Evolutionary conservation across 2,329 filamentous ascomycete genomes (phyloP).

Genomic region (Aureobasidium mangrovei): DNA sequence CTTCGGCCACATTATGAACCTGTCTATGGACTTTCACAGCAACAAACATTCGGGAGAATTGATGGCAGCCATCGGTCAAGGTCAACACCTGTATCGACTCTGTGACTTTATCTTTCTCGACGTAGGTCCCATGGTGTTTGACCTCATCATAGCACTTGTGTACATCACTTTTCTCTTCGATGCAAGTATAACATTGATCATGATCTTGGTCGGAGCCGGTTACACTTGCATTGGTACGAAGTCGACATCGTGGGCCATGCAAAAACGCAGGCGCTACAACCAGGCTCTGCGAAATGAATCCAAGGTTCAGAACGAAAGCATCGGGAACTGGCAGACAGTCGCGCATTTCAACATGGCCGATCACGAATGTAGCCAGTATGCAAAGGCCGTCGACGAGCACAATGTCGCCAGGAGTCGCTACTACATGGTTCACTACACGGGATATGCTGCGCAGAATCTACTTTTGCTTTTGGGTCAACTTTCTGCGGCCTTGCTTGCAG

Average conservation of each 20-base stretch:
- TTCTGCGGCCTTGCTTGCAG: constrained; percentile 43
- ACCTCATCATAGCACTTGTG: constrained; percentile 52
- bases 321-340: constrained; percentile 53
- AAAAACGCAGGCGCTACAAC: constrained; percentile 23
- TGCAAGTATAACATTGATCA: constrained; percentile 47
- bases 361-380: constrained; percentile 47
- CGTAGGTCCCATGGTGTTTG: constrained; percentile 52
- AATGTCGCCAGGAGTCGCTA: constrained; percentile 25
- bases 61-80: constrained; percentile 56
- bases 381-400: constrained; percentile 29
- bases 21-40: constrained; percentile 63
- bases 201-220: constrained; percentile 37
- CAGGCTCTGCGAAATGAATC: constrained; percentile 38
- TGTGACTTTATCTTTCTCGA: constrained; percentile 53
- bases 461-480: constrained; percentile 43
- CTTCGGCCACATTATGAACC: constrained; percentile 59
- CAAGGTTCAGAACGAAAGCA: constrained; percentile 49
- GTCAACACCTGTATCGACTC: constrained; percentile 49
- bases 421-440: constrained; percentile 25
- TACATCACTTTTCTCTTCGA: constrained; percentile 57
- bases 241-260: constrained; percentile 32
- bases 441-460: constrained; percentile 36
- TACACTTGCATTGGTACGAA: constrained; percentile 46
- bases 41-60: constrained; percentile 56
- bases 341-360: constrained; percentile 49